Evolutionary conservation across 1,284 basidiomycete genomes (phyloP).

Genomic region (Athelia psychrophila): DNA sequence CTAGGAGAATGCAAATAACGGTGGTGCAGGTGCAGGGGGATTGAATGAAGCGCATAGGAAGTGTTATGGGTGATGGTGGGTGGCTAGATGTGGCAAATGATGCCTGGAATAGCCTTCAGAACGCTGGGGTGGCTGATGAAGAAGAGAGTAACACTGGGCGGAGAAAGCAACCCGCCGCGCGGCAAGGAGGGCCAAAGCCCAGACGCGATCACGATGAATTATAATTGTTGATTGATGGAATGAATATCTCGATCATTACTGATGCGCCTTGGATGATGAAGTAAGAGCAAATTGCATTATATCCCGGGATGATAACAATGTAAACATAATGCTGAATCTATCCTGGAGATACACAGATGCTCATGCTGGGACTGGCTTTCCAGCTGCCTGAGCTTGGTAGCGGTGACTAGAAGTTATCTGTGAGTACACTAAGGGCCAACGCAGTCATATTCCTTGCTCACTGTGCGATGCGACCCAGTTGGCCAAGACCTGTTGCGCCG

Average conservation of each 20-base stretch:
- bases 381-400: not conserved
- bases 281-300: not conserved
- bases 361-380: not conserved
- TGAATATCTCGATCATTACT: not conserved
- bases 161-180: not conserved
- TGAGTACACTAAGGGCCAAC: conserved; percentile 4
- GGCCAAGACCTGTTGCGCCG: conserved; percentile 83
- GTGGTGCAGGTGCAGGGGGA: conserved; percentile 25
- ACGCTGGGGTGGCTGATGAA: conserved; percentile 8
- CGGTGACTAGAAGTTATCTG: not conserved
- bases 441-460: conserved; percentile 35
- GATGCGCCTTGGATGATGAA: not conserved
- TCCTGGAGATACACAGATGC: not conserved
- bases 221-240: too few species aligned
- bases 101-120: conserved; percentile 9
- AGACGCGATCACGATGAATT: not conserved
- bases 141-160: conserved; percentile 7
- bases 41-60: conserved; percentile 25
- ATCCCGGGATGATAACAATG: not conserved
- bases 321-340: too few species aligned
- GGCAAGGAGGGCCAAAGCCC: conserved; percentile 2
- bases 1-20: conserved; percentile 28
- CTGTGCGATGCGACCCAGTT: conserved; percentile 86
- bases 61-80: conserved; percentile 30
- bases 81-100: conserved; percentile 45